Percentiles rank a stretch among this genome's conserved stretches.
These are phyloP conservation scores for Talaromyces pinophilus DNA, from an alignment of 2,329 filamentous ascomycete genomes.

Conservation along the genomic window DNA sequence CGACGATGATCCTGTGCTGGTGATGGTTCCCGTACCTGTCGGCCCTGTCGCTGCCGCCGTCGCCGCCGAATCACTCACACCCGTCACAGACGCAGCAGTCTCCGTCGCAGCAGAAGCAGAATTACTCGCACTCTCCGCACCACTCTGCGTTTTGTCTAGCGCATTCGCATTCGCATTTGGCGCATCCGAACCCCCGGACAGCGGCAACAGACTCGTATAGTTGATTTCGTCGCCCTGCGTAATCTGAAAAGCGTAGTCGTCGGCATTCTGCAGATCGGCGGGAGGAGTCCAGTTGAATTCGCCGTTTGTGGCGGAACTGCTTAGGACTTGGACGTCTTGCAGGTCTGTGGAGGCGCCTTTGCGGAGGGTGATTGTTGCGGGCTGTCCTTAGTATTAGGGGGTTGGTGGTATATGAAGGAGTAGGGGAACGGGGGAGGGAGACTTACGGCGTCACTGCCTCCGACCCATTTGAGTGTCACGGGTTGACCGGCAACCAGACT, in stretches of 20 bases:
- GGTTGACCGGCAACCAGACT: constrained; percentile 53
- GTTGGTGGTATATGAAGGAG: no score
- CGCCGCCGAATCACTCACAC: neutral
- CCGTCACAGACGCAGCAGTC: neutral
- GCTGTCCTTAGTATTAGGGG: constrained; percentile 26
- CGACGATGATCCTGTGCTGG: neutral
- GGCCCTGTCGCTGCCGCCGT: neutral
- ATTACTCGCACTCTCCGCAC: neutral
- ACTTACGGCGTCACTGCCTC: constrained; percentile 42
- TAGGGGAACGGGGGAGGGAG: constrained; percentile 18
- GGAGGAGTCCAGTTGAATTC: constrained; percentile 55
- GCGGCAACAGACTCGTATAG: constrained; percentile 56
- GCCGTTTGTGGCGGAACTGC: constrained; percentile 48
- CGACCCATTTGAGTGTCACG: constrained; percentile 52
- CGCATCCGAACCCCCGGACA: constrained; percentile 40
- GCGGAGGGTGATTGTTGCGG: constrained; percentile 59
- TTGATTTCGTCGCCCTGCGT: constrained; percentile 54
- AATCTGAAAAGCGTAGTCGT: constrained; percentile 63
- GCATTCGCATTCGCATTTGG: constrained; percentile 1
- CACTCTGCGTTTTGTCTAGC: neutral
- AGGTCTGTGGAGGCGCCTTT: constrained; percentile 55
- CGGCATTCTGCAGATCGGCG: constrained; percentile 44
- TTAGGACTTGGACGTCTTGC: constrained; percentile 52
- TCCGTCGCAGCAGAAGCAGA: constrained; percentile 3
- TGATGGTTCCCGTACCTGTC: neutral